phyloP scores from a whole-genome alignment of 495 filamentous ascomycete species.

The Haplographium delicatum region DNA sequence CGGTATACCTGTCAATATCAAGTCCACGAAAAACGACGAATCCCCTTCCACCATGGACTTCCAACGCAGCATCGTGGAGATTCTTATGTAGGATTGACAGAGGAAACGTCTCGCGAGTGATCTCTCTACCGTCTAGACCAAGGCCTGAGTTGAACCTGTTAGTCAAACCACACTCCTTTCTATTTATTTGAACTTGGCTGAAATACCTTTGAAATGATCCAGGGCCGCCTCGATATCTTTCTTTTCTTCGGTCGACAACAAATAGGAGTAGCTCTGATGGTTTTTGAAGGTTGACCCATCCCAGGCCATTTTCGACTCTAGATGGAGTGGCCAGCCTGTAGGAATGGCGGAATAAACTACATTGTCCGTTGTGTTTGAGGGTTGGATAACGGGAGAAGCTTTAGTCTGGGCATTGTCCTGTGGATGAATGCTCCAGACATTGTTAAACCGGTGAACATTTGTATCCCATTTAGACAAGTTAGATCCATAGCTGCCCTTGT shows the following conservation, averaged over 20 bases:
- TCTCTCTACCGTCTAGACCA: neutral
- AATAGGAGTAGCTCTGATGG: neutral
- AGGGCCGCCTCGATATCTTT: neutral
- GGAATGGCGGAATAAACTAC: no score
- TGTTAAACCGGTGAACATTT: no score
- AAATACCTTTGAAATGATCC: neutral
- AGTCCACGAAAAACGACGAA: neutral
- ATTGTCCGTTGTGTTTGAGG: no score
- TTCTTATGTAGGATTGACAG: neutral
- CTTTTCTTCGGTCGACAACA: neutral
- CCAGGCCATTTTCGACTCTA: neutral
- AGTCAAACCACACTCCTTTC: no score
- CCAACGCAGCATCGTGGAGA: neutral
- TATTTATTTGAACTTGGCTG: no score
- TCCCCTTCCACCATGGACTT: neutral
- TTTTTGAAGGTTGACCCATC: neutral
- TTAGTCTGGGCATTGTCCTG: no score
- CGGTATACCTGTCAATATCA: neutral
- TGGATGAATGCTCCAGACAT: no score
- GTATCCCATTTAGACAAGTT: no score
- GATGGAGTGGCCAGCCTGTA: neutral
- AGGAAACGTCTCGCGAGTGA: neutral
- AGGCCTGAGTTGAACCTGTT: no score
- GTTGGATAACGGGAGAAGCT: no score
- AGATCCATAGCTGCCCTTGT: no score